phyloP scores from a whole-genome alignment of 306 rosid species.

The Cicer yamashitae region DNA sequence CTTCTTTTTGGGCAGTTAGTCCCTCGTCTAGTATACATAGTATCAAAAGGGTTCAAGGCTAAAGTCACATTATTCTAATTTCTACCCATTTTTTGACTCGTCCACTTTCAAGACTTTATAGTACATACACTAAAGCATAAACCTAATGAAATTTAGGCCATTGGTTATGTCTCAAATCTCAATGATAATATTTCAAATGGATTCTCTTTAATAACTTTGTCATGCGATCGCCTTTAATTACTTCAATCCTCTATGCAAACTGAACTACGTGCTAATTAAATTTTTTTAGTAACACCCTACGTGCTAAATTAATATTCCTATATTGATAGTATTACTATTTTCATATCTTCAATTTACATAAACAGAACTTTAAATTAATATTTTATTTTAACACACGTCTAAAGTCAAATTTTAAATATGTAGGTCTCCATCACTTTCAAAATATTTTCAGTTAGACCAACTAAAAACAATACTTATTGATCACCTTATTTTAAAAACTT shows the following conservation, averaged over 20 bases:
- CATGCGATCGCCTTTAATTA: no score
- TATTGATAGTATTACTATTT: not conserved
- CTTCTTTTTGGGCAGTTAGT: conserved; percentile 71
- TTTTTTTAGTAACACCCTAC: no score
- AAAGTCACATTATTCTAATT: conserved; percentile 40
- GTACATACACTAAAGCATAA: conserved; percentile 5
- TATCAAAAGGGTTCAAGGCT: conserved; percentile 46
- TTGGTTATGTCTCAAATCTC: conserved; percentile 41
- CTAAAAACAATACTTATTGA: not conserved
- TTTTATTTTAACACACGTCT: no score
- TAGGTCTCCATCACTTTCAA: no score
- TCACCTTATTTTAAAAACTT: not conserved
- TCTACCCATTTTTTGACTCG: conserved; percentile 52
- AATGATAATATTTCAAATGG: conserved; percentile 37
- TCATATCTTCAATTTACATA: not conserved
- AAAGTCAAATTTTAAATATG: no score
- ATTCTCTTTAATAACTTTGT: conserved; percentile 43
- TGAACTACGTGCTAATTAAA: no score
- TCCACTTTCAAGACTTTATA: conserved; percentile 41
- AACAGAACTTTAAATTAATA: not conserved
- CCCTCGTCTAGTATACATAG: not conserved
- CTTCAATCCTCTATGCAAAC: no score
- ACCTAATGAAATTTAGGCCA: not conserved
- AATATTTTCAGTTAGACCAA: not conserved
- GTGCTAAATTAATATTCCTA: no score